Percentiles rank a stretch among this genome's conserved stretches.
Evolutionary conservation across 768 basidiomycete genomes (phyloP).

Genomic region (Tulasnella sp.): DNA sequence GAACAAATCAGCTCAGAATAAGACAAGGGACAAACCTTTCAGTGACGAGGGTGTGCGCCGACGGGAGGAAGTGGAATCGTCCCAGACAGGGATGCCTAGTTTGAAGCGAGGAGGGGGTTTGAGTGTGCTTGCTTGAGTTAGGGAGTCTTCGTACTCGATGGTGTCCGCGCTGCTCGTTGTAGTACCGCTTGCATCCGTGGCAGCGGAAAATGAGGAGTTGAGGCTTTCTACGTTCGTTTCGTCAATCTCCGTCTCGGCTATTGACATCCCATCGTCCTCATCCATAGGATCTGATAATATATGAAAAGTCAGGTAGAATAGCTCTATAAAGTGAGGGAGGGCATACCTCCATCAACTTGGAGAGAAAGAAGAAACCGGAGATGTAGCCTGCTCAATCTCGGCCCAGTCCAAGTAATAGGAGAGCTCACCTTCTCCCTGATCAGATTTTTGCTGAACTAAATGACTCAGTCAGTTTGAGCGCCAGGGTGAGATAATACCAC

Average conservation of each 20-base stretch:
- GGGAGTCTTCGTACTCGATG: neutral
- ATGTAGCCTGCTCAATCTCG: neutral
- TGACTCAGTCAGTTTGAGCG: neutral
- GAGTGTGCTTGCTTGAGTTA: neutral
- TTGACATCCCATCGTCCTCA: neutral
- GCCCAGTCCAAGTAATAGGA: neutral
- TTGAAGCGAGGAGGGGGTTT: neutral
- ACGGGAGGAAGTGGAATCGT: neutral
- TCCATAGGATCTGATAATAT: neutral
- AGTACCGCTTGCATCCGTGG: neutral
- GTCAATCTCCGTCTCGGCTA: neutral
- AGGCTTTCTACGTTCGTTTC: neutral
- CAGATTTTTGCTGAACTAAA: neutral
- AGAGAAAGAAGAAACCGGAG: neutral
- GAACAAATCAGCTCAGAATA: neutral
- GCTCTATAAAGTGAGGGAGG: neutral
- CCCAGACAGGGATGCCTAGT: neutral
- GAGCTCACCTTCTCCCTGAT: neutral
- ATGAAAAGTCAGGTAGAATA: neutral
- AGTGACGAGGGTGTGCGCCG: neutral
- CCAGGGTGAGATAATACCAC: neutral
- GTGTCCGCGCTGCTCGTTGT: neutral
- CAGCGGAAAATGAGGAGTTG: neutral
- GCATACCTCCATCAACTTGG: neutral
- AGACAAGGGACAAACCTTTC: neutral